These are phyloP conservation scores for Parsonsia alboflavescens DNA, from an alignment of 257 asterid genomes.

Conservation along the genomic window DNA sequence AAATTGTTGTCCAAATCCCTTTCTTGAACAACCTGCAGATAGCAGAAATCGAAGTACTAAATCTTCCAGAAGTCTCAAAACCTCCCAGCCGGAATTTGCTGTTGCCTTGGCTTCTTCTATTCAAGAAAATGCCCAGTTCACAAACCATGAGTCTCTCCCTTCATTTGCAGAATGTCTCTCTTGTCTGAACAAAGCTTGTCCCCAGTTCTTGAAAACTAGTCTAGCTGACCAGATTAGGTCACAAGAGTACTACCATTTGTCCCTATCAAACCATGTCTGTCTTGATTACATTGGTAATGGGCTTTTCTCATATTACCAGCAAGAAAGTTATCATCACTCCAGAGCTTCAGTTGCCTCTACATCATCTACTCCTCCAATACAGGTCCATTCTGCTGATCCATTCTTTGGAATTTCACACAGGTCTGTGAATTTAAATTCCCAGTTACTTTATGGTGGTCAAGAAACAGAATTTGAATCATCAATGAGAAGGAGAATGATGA, in stretches of 20 bases:
- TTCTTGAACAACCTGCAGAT: neutral
- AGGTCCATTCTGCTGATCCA: constrained; percentile 12
- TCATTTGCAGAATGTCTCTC: constrained; percentile 26
- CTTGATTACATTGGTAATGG: constrained; percentile 84
- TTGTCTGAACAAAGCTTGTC: constrained; percentile 30
- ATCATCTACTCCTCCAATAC: constrained; percentile 28
- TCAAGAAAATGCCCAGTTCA: constrained; percentile 43
- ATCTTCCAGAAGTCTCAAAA: constrained; percentile 17
- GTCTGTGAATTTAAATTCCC: constrained; percentile 38
- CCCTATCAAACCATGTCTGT: constrained; percentile 38
- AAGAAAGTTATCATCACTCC: constrained; percentile 14
- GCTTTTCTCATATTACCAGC: constrained; percentile 63
- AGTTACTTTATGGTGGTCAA: constrained; percentile 35
- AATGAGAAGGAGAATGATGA: constrained; percentile 46
- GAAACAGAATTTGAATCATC: constrained; percentile 42
- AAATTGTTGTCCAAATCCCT: constrained; percentile 29
- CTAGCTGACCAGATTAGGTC: constrained; percentile 56
- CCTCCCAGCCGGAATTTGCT: constrained; percentile 33
- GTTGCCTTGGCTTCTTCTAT: constrained; percentile 41
- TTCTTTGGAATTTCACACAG: constrained; percentile 50
- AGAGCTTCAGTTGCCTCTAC: constrained; percentile 32
- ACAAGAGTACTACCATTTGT: constrained; percentile 51
- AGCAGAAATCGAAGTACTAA: constrained; percentile 22
- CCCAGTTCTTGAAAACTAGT: constrained; percentile 34
- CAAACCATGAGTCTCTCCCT: constrained; percentile 80